Evolutionary conservation across 2,329 filamentous ascomycete species (phyloP).

Genomic region (Colletotrichum tamarilloi): DNA sequence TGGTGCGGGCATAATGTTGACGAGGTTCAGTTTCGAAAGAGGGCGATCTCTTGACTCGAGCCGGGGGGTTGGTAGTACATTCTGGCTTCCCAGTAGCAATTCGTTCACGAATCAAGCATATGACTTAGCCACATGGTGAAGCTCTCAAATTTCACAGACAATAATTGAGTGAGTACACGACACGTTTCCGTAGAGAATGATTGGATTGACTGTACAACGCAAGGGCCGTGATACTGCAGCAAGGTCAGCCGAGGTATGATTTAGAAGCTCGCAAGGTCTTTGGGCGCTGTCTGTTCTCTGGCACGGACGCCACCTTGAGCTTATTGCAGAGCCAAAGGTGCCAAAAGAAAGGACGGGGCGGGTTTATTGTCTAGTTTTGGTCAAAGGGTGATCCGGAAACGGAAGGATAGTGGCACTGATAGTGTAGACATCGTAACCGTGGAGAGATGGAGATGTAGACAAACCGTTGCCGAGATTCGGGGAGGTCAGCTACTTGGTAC

Average conservation of each 20-base stretch:
- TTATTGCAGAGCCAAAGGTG: slow-evolving; percentile 12
- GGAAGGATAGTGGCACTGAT: not conserved
- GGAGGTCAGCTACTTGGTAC: not conserved
- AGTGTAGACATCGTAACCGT: slow-evolving; percentile 7
- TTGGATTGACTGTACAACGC: not conserved
- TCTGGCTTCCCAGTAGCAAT: not conserved
- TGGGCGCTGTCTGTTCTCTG: not conserved
- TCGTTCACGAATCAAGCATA: not conserved
- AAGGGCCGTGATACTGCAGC: not conserved
- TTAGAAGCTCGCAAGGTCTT: not conserved
- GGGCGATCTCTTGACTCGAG: slow-evolving; percentile 7
- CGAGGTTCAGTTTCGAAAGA: slow-evolving; percentile 16
- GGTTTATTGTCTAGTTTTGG: not conserved
- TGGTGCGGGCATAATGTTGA: not conserved
- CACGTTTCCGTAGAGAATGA: not conserved
- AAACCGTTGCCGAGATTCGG: not conserved
- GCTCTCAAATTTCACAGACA: too few relatives aligned
- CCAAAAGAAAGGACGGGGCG: not conserved
- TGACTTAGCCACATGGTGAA: too few relatives aligned
- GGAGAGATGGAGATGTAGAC: not conserved
- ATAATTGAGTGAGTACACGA: too few relatives aligned
- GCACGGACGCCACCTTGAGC: slow-evolving; percentile 10
- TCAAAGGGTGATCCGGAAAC: not conserved
- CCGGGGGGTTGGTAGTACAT: not conserved
- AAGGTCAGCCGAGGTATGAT: not conserved